Percentiles rank a stretch among this genome's conserved stretches.
These are phyloP conservation scores for Aristolochia californica DNA, from an alignment of 164 flowering plant species.

Conservation along the genomic window DNA sequence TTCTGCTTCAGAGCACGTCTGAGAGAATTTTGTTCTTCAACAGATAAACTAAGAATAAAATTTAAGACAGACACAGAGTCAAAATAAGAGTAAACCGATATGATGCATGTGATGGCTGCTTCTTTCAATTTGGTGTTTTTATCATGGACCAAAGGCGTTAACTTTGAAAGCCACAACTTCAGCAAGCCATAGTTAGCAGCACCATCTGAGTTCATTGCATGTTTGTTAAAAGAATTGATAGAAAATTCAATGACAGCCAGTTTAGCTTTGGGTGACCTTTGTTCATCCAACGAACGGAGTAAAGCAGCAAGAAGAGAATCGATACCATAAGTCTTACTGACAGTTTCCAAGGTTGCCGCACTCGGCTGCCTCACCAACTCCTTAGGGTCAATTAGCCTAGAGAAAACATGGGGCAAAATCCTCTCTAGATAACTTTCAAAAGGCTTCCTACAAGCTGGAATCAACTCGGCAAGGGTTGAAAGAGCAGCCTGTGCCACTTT, in stretches of 20 bases:
- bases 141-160: constrained; percentile 73
- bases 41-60: constrained; percentile 80
- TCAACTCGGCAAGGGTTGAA: constrained; percentile 83
- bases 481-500: constrained; percentile 99
- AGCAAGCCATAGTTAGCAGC: constrained; percentile 64
- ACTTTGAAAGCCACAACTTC: constrained; percentile 92
- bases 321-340: constrained; percentile 73
- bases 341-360: constrained; percentile 77
- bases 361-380: constrained; percentile 91
- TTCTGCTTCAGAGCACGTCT: constrained; percentile 92
- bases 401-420: constrained; percentile 90
- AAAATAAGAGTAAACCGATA: constrained; percentile 75
- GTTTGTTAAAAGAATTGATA: constrained; percentile 77
- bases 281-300: constrained; percentile 96
- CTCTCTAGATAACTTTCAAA: constrained; percentile 96
- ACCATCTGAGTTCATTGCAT: constrained; percentile 62
- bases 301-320: constrained; percentile 94
- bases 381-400: constrained; percentile 89
- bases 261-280: constrained; percentile 96
- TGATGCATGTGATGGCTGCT: constrained; percentile 79
- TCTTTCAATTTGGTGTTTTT: constrained; percentile 91
- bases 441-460: constrained; percentile 86
- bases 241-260: constrained; percentile 97
- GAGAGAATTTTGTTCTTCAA: constrained; percentile 91
- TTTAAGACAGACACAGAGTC: constrained; percentile 70